Evolutionary conservation across 768 basidiomycete genomes (phyloP), one percentile per base, ranked within the genome.

Genomic region (Mycena galericulata): DNA sequence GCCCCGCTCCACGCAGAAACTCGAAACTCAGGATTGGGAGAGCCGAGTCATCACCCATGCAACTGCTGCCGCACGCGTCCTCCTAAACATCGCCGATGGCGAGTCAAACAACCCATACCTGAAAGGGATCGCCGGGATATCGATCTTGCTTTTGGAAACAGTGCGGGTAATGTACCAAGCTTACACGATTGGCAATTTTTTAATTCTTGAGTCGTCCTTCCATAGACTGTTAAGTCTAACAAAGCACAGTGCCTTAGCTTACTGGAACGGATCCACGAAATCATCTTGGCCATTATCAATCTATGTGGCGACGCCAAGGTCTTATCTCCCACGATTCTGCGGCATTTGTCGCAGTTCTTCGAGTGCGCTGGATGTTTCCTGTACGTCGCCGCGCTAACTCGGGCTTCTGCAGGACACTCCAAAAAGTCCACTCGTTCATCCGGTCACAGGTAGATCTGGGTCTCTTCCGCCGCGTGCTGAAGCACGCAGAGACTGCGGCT

Each of bases 91-190:
- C 46, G 49, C 63, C 8, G 63, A 57, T 14, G 34, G 49, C 6
- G 38, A 49, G 29, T 22, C 55, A 9, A 50, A 50, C 34, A 65
- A 50, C 11, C 46, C 55, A 8, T 65, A 57, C 22, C 24, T 65
- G 38, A 65, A 65, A 30, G 55, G 54, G 10, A 57, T 65, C 26
- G 63, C 63, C 10, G 63, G 63, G 15, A 45, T 65, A 57, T 49
- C 63, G 20, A 27, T 65, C 11, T 24, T 57, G 29, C 36, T 65
- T 11, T 22, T 65, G 27, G 63, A 65, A 17, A 65, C 55, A 11
- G 36, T 57, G 34, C 34, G n/a, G 34, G 34, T 36, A 14, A 36
- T 36, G 14, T 36, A 36, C 34, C 8, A 36, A 6, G 8, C 34
- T 36, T 7, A 7, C 6, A 14, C 34, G 34, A 14, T 36, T 14